Evolutionary conservation across 2,329 filamentous ascomycete genomes (phyloP).

Genomic region (Monilinia aucupariae): DNA sequence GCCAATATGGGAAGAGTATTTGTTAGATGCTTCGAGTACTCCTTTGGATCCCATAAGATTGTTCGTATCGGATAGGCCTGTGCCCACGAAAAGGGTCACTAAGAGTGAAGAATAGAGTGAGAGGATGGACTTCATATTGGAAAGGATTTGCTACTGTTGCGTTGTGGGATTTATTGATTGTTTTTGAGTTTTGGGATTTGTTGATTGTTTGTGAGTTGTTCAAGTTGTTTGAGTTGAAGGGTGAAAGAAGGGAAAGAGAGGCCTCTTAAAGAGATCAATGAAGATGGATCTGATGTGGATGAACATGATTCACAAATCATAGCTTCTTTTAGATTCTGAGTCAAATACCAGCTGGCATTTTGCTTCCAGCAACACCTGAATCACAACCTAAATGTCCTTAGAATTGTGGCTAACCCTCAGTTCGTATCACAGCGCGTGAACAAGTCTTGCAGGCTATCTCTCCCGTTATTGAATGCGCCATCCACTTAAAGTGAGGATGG

Average conservation of each 20-base stretch:
- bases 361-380: neutral
- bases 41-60: neutral
- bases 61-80: neutral
- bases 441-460: neutral
- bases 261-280: neutral
- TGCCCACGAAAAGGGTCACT: neutral
- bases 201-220: neutral
- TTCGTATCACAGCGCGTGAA: neutral
- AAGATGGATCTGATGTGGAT: neutral
- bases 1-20: neutral
- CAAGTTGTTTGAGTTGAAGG: neutral
- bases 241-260: neutral
- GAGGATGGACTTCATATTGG: neutral
- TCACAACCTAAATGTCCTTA: neutral
- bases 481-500: neutral
- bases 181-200: neutral
- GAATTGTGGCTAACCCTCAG: neutral
- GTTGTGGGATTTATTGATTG: neutral
- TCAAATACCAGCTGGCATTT: neutral
- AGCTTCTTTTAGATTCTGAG: neutral
- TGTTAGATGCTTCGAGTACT: neutral
- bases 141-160: neutral
- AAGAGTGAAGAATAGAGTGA: neutral
- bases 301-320: neutral
- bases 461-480: neutral